These are phyloP conservation scores for Plasmodium fragile DNA, from an alignment of 169 alveolate species.

Conservation along the genomic window DNA sequence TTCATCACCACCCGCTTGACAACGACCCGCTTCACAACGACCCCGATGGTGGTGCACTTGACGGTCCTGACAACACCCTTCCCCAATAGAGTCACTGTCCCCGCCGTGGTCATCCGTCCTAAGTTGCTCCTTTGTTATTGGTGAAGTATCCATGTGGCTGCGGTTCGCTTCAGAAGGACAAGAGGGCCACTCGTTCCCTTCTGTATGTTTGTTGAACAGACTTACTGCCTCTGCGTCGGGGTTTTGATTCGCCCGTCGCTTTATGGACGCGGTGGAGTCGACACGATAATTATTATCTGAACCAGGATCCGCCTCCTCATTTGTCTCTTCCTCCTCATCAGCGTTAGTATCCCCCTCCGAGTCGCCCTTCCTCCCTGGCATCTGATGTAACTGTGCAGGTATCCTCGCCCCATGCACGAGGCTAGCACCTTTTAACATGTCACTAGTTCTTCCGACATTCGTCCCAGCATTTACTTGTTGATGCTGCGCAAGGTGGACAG, in stretches of 20 bases:
- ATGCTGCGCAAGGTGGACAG: not conserved
- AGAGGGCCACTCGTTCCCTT: not conserved
- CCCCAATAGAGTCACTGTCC: not conserved
- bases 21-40: not conserved
- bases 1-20: not conserved
- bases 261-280: not conserved
- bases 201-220: not conserved
- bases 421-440: not conserved
- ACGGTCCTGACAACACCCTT: not conserved
- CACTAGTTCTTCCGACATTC: not conserved
- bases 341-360: not conserved
- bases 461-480: not conserved
- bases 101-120: not conserved
- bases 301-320: not conserved
- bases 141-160: not conserved
- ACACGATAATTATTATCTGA: not conserved
- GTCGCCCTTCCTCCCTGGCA: not conserved
- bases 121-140: not conserved
- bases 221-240: not conserved
- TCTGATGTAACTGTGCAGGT: not conserved
- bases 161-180: not conserved
- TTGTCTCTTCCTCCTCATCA: not conserved
- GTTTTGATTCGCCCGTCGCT: not conserved
- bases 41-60: not conserved
- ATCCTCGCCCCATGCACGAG: not conserved